Evolutionary conservation across 2,329 filamentous ascomycete species (phyloP).

Genomic region (Emmonsia crescens): DNA sequence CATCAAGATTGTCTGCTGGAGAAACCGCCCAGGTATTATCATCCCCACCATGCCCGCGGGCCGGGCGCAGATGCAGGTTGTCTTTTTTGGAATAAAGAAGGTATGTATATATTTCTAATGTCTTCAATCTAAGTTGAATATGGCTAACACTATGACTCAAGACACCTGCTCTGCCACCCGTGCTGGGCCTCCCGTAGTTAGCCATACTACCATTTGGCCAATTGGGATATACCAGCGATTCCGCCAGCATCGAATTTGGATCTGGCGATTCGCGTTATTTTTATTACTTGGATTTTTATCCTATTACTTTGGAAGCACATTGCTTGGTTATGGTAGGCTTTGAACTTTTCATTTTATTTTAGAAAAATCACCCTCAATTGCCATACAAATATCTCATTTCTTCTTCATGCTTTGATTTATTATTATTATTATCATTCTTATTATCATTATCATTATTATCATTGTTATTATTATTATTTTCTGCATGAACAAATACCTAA

Average conservation of each 20-base stretch:
- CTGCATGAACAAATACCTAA: background rate
- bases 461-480: background rate
- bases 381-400: background rate
- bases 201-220: background rate
- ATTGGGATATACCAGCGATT: constrained; percentile 1
- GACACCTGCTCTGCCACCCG: constrained; percentile 1
- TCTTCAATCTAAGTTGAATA: no score
- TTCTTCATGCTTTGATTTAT: no score
- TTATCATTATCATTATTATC: no score
- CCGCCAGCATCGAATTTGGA: background rate
- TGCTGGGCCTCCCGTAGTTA: background rate
- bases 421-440: background rate
- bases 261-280: background rate
- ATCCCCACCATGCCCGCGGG: background rate
- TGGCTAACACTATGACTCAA: background rate
- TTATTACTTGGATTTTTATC: background rate
- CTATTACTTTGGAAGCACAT: background rate
- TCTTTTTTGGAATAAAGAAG: constrained; percentile 11
- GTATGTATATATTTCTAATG: no score
- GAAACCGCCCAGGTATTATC: background rate
- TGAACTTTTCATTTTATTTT: background rate
- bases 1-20: constrained; percentile 6
- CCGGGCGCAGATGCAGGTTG: constrained; percentile 11
- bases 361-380: background rate
- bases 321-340: background rate